phyloP scores from a whole-genome alignment of 352 stramenopile genomes.

The Thalassiosira ordinaria region DNA sequence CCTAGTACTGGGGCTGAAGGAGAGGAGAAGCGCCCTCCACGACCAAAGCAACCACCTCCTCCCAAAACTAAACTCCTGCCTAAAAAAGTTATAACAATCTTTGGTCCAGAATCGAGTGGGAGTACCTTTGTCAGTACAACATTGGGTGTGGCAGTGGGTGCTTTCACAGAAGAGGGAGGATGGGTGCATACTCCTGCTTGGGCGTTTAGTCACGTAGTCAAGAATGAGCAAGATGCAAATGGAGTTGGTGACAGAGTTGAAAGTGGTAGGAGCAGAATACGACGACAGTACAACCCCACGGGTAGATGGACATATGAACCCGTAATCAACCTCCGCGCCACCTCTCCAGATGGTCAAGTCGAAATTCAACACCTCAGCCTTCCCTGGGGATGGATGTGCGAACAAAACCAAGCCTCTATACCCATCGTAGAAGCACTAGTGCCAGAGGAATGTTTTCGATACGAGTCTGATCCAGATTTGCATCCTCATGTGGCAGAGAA shows the following conservation, averaged over 20 bases:
- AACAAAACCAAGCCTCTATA: not conserved
- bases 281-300: not conserved
- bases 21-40: not conserved
- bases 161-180: not conserved
- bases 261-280: not conserved
- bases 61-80: not conserved
- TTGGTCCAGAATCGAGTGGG: conserved; percentile 8
- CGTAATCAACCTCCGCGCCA: not conserved
- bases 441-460: not conserved
- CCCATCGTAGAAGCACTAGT: not conserved
- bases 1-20: too few species aligned
- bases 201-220: not conserved
- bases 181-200: conserved; percentile 1
- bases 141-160: not conserved
- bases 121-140: conserved; percentile 22
- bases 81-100: conserved; percentile 16
- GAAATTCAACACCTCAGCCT: conserved; percentile 16
- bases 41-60: not conserved
- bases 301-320: not conserved
- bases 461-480: not conserved
- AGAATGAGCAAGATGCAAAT: not conserved
- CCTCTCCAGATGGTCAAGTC: not conserved
- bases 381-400: conserved; percentile 19
- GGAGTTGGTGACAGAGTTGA: too few species aligned
- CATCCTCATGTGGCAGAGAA: not conserved